Evolutionary conservation across 1,139 yeast genomes (phyloP).

Genomic region (Scheffersomyces lignicola): DNA sequence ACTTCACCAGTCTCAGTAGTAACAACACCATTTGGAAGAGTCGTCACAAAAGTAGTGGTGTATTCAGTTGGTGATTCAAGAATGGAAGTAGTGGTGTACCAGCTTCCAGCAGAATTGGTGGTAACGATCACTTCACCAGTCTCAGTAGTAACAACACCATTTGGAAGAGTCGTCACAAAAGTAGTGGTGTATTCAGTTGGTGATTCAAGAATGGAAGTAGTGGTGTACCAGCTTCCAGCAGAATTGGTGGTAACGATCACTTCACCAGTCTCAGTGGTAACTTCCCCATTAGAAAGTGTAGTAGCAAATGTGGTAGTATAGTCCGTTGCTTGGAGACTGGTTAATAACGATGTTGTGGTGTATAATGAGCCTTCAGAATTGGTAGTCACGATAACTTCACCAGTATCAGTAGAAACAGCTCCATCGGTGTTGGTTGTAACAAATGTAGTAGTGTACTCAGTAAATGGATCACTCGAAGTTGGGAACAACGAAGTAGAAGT

Average conservation of each 20-base stretch:
- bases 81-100: constrained; percentile 6
- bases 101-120: constrained; percentile 8
- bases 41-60: constrained; percentile 4
- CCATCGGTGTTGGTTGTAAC: constrained; percentile 8
- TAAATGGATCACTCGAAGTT: constrained; percentile 7
- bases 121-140: constrained; percentile 9
- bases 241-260: constrained; percentile 11
- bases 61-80: constrained; percentile 3
- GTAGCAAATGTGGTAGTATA: constrained; percentile 13
- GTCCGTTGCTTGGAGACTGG: constrained; percentile 10
- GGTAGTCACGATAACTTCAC: constrained; percentile 5
- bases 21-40: constrained; percentile 4
- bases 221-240: constrained; percentile 6
- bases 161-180: constrained; percentile 9
- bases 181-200: constrained; percentile 7
- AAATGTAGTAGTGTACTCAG: constrained; percentile 12
- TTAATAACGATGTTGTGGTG: constrained; percentile 7
- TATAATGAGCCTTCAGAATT: neutral
- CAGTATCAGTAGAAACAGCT: constrained; percentile 4
- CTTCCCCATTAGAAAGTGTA: constrained; percentile 12
- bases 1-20: constrained; percentile 3
- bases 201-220: constrained; percentile 6
- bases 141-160: constrained; percentile 4
- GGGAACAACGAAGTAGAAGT: constrained; percentile 11
- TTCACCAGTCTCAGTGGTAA: constrained; percentile 10